A percentile compares a stretch with the other conserved stretches of the same genome.
Evolutionary conservation across 495 filamentous ascomycete species (phyloP).

Genomic region (Astrocystis sublimbata): DNA sequence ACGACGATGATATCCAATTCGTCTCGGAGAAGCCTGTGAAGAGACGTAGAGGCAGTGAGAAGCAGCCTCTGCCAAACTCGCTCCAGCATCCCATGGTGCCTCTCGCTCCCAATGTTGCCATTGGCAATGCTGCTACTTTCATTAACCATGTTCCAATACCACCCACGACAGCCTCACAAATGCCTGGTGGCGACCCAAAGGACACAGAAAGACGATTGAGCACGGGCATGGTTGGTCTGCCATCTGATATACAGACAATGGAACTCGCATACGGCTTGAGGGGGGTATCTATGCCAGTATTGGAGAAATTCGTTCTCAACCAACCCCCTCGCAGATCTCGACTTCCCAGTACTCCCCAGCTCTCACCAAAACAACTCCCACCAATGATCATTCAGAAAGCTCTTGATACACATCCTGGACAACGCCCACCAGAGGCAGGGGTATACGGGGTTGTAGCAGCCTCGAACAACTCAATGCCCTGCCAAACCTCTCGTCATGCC

Average conservation of each 20-base stretch:
- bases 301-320: conserved; percentile 29
- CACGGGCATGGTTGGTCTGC: conserved; percentile 36
- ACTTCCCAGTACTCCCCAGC: conserved; percentile 26
- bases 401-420: neutral
- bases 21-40: conserved; percentile 47
- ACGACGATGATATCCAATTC: conserved; percentile 50
- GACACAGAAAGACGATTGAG: conserved; percentile 33
- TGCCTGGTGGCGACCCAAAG: conserved; percentile 5
- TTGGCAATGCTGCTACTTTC: neutral
- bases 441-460: neutral
- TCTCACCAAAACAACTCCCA: conserved; percentile 38
- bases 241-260: conserved; percentile 27
- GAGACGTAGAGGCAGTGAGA: conserved; percentile 33
- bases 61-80: conserved; percentile 10
- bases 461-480: neutral
- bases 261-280: conserved; percentile 26
- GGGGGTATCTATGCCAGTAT: conserved; percentile 36
- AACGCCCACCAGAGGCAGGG: neutral
- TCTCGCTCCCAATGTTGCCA: neutral
- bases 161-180: neutral
- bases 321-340: conserved; percentile 28
- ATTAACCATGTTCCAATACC: neutral
- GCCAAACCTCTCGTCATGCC: neutral
- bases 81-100: conserved; percentile 12
- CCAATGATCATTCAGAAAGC: conserved; percentile 16